Conservation (phyloP, 2,329 filamentous ascomycete species). For the Helotiales sp. region DNA sequence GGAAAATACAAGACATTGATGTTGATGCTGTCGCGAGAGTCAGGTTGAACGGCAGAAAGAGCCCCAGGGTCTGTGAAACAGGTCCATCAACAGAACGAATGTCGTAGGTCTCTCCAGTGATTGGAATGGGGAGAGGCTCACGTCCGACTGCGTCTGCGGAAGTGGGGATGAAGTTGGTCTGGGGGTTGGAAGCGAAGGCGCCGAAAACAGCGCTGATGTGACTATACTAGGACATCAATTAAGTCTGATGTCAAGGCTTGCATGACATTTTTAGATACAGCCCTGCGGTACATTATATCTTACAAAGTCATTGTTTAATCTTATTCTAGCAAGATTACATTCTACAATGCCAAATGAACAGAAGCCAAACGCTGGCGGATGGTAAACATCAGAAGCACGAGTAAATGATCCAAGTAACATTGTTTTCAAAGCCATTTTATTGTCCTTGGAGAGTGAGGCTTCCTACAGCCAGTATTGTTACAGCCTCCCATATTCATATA, state of each 20-base stretch:
- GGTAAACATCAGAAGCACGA: too few species aligned
- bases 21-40: not conserved
- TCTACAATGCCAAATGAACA: too few species aligned
- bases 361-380: too few species aligned
- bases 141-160: not conserved
- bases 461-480: not conserved
- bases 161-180: not conserved
- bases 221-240: not conserved
- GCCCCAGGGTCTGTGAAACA: not conserved
- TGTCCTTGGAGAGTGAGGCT: slow-evolving; percentile 15
- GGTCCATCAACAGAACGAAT: not conserved
- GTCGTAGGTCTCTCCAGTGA: not conserved
- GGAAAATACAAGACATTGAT: not conserved
- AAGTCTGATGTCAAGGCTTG: too few species aligned
- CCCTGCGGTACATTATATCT: too few species aligned
- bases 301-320: too few species aligned
- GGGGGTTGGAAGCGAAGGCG: not conserved
- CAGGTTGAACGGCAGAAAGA: not conserved
- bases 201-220: not conserved
- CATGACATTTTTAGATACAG: too few species aligned
- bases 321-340: too few species aligned
- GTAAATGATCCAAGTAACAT: not conserved
- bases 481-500: not conserved
- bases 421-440: slow-evolving; percentile 4
- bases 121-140: not conserved